phyloP scores from a whole-genome alignment of 2,329 filamentous ascomycete species.

The Coniochaeta prunicola region DNA sequence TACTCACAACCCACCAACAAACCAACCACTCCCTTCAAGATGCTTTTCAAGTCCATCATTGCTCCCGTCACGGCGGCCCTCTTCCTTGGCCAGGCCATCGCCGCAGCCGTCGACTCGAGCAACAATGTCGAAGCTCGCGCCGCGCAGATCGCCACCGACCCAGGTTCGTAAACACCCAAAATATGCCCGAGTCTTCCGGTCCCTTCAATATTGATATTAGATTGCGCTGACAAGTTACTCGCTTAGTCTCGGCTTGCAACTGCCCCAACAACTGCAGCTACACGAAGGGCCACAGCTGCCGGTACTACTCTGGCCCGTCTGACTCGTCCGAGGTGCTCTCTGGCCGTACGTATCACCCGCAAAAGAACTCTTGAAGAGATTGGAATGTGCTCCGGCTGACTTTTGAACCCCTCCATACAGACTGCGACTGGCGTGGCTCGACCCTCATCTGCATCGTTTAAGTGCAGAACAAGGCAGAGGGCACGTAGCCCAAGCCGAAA shows the following conservation, averaged over 20 bases:
- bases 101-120: not conserved
- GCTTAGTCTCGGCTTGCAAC: not conserved
- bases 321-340: not conserved
- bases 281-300: not conserved
- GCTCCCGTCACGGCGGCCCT: not conserved
- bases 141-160: not conserved
- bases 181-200: not conserved
- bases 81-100: not conserved
- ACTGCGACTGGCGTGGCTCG: not conserved
- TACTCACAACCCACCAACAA: not conserved
- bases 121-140: not conserved
- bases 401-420: not conserved
- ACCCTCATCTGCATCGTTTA: not conserved
- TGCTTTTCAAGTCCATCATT: not conserved
- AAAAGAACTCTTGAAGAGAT: not conserved
- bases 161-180: not conserved
- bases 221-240: no score
- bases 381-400: no score
- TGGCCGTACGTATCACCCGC: not conserved
- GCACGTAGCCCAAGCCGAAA: not conserved
- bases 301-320: not conserved
- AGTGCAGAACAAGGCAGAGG: not conserved
- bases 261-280: conserved; percentile 1
- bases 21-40: not conserved
- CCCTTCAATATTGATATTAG: no score